Base-by-base conservation (phyloP, 2,329 filamentous ascomycete genomes). In the Trichophyton verrucosum region DNA sequence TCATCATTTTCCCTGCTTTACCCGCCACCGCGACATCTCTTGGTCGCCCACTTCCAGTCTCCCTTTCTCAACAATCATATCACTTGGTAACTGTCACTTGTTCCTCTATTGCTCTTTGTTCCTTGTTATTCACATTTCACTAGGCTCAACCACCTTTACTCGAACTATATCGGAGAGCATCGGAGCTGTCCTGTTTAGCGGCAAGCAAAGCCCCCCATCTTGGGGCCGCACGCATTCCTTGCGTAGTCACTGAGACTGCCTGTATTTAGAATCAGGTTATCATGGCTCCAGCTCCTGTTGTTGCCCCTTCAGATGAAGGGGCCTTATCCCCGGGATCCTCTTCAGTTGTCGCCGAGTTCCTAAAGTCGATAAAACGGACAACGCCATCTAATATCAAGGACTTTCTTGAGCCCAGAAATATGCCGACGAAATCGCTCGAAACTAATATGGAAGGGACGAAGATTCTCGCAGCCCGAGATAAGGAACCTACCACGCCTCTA, bases 391-490 rank as follows among this genome's bases (percentile, higher is more conserved):
- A 30, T 30, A 5, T 53, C 11, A 53, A 30, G 49, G 7, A 15
- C 40, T 22, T 22, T 2, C n/a, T 20, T 38, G 11, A 11, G n/a
- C 27, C 47, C 3, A 27, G 27, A 11, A 22, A n/a, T 2, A 30
- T 40, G n/a, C 55, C 49, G 22, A 53, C 49, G 30, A 53, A 24
- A n/a, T 53, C 44, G 13, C 30, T 53, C 2, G 49, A 53, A 27
- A 17, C 65, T 6, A 60, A 71, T 3, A 64, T 69, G n/a, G 60
- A 69, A 8, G 65, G 65, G n/a, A 64, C 64, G 24, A 69, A 71
- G 20, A 59, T 66, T 5, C 65, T 76, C 11, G 62, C 65, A 4
- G 65, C 68, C 44, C 70, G 74, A 36, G 58, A 66, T 8, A 33
- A 53, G 22, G 69, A 68, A 11, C 58, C 65, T 7, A 63, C 68